These are phyloP conservation scores for Penicillium sp. DNA, from an alignment of 2,329 filamentous ascomycete species.

Conservation along the genomic window DNA sequence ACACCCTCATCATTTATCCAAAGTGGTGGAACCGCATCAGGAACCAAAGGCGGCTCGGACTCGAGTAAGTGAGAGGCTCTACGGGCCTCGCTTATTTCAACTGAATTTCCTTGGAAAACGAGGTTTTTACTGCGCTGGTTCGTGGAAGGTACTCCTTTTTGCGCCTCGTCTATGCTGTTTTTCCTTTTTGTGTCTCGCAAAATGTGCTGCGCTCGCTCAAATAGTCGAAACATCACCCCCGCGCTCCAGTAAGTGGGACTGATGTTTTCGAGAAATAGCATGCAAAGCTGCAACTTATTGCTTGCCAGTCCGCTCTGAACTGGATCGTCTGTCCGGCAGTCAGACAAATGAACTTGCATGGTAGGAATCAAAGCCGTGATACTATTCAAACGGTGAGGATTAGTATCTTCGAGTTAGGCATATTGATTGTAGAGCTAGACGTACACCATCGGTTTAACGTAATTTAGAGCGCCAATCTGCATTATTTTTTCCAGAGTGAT, in stretches of 20 bases:
- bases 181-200: neutral
- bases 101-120: neutral
- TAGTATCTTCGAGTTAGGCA: neutral
- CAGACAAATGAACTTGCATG: conserved; percentile 6
- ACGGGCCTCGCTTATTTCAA: neutral
- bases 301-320: neutral
- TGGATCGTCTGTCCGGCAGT: neutral
- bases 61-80: too few species aligned
- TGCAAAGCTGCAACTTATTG: conserved; percentile 2
- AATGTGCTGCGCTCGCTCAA: conserved; percentile 1
- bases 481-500: conserved; percentile 1
- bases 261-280: neutral
- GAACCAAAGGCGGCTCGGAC: too few species aligned
- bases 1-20: neutral
- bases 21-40: neutral
- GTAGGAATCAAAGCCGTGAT: conserved; percentile 3
- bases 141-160: neutral
- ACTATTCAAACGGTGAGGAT: neutral
- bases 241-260: conserved; percentile 4
- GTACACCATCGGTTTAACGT: conserved; percentile 1
- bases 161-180: neutral
- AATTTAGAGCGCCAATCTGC: neutral
- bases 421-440: neutral
- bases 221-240: conserved; percentile 5
- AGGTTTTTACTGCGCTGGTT: neutral